Conservation (phyloP, 176 grass and related monocot genomes). For the Juncus effusus region DNA sequence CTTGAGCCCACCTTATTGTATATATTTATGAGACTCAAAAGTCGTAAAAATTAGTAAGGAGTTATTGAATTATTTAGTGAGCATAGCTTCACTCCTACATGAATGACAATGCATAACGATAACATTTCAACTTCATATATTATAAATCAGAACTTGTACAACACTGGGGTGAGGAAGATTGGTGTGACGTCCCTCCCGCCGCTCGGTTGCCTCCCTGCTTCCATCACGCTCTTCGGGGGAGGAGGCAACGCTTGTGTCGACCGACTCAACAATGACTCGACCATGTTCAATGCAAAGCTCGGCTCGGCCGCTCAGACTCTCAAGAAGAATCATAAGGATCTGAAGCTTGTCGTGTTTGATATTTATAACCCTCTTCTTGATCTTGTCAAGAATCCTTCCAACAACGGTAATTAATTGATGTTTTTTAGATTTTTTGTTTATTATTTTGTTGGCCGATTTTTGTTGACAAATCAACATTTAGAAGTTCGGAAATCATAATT, state of each 20-base stretch:
- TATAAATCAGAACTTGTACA: conserved; percentile 52
- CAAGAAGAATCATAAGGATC: conserved; percentile 43
- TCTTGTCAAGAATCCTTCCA: conserved; percentile 58
- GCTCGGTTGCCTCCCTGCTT: conserved; percentile 80
- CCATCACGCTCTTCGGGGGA: conserved; percentile 63
- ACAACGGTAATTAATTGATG: conserved; percentile 32
- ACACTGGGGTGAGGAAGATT: conserved; percentile 57
- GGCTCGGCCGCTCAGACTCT: conserved; percentile 34
- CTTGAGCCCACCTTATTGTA: no score
- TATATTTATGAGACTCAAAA: no score
- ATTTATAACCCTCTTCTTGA: conserved; percentile 86
- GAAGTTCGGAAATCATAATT: not conserved
- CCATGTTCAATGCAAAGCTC: conserved; percentile 71
- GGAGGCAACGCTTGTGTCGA: conserved; percentile 50
- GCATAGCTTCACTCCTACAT: no score
- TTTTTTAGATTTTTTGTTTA: conserved; percentile 2
- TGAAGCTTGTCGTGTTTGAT: conserved; percentile 93
- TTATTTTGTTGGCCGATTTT: no score
- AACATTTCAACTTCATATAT: no score
- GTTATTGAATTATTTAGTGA: no score
- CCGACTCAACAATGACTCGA: conserved; percentile 73
- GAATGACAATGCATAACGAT: no score
- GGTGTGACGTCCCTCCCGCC: conserved; percentile 93
- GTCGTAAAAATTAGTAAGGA: no score
- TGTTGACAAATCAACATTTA: not conserved